These are phyloP conservation scores for Aspergillus egyptiacus DNA, from an alignment of 495 filamentous ascomycete genomes.

Conservation along the genomic window DNA sequence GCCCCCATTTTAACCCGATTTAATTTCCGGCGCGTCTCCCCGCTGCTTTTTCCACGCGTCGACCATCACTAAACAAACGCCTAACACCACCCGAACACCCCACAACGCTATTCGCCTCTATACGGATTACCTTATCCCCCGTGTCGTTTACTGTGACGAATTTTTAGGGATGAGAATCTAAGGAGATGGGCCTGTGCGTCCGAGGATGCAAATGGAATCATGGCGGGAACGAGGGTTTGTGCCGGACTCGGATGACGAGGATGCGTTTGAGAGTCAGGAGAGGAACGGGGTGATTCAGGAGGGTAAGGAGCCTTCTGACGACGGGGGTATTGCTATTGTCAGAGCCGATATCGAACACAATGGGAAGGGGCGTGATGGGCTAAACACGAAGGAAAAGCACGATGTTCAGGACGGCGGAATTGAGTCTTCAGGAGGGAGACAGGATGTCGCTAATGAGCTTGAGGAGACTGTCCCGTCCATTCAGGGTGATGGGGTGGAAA, in stretches of 20 bases:
- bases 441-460: not conserved
- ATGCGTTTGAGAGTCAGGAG: constrained; percentile 40
- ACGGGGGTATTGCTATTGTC: constrained; percentile 19
- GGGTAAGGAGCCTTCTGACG: constrained; percentile 5
- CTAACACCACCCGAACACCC: not conserved
- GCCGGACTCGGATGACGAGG: constrained; percentile 56
- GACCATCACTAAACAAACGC: not conserved
- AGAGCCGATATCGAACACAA: not conserved
- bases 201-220: constrained; percentile 50
- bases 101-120: too few relatives aligned
- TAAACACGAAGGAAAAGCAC: not conserved
- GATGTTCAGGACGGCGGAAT: not conserved
- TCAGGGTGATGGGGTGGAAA: not conserved
- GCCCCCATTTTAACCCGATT: too few relatives aligned
- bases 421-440: not conserved
- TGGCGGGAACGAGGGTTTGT: constrained; percentile 59
- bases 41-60: constrained; percentile 37
- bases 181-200: constrained; percentile 38
- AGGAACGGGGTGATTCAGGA: constrained; percentile 13
- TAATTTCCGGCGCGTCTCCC: constrained; percentile 26
- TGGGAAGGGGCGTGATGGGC: not conserved
- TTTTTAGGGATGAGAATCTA: constrained; percentile 26
- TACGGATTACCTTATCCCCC: too few relatives aligned
- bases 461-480: not conserved
- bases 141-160: not conserved